Evolutionary conservation across 305 asterid genomes (phyloP).

Genomic region (Solanum hybrid): DNA sequence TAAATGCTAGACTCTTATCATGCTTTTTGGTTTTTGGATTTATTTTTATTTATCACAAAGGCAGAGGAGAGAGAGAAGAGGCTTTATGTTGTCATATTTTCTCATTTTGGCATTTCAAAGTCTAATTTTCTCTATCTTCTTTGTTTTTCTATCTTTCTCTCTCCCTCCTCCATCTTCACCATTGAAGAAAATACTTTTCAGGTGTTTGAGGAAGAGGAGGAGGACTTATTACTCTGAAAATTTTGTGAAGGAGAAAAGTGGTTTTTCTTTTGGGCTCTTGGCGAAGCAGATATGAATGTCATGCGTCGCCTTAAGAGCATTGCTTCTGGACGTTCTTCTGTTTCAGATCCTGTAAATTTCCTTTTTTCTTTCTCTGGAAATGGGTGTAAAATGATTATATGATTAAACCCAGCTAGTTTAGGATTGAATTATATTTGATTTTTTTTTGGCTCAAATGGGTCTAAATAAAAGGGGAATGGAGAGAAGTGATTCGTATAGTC

Average conservation of each 20-base stretch:
- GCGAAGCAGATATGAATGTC: conserved; percentile 56
- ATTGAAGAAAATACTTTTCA: conserved; percentile 2
- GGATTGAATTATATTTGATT: neutral
- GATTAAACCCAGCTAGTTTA: neutral
- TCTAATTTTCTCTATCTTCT: neutral
- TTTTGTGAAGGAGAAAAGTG: neutral
- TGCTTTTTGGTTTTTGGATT: neutral
- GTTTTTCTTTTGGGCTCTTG: neutral
- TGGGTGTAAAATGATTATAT: neutral
- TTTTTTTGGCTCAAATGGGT: neutral
- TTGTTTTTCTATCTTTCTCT: neutral
- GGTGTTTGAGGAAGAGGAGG: conserved; percentile 12
- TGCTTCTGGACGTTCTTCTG: conserved; percentile 93
- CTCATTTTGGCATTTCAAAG: neutral
- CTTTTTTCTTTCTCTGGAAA: neutral
- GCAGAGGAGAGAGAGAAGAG: conserved; percentile 13
- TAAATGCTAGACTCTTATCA: neutral
- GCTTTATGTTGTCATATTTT: conserved; percentile 1
- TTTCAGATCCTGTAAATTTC: conserved; percentile 88
- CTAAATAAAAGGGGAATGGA: neutral
- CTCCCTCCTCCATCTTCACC: neutral
- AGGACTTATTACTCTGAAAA: neutral
- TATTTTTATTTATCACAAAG: conserved; percentile 13
- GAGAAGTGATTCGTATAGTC: neutral
- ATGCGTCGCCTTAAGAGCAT: conserved; percentile 99